Conservation (phyloP, 2,329 filamentous ascomycete genomes). For the Ophiostoma fasciatum region DNA sequence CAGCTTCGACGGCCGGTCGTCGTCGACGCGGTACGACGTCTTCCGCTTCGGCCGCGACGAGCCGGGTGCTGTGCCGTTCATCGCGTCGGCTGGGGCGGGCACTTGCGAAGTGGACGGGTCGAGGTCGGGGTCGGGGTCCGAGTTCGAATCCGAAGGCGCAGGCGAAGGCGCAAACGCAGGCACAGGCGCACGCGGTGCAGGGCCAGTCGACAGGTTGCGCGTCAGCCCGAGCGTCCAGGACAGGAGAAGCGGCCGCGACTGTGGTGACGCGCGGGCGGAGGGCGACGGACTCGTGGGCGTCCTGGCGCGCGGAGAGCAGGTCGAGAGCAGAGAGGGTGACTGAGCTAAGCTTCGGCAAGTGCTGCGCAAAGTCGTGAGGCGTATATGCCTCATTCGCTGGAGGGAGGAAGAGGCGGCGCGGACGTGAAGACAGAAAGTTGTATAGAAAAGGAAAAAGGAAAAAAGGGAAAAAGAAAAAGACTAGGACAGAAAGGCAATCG, state of each 20-base stretch:
- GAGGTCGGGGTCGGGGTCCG: no score
- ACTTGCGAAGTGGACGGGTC: neutral
- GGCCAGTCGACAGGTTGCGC: no score
- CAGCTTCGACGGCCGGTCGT: slow-evolving; percentile 14
- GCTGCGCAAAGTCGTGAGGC: slow-evolving; percentile 11
- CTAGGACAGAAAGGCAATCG: no score
- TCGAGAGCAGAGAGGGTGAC: neutral
- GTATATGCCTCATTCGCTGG: slow-evolving; percentile 9
- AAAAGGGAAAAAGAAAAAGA: no score
- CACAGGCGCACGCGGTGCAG: no score
- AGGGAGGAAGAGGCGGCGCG: neutral
- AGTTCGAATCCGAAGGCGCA: no score
- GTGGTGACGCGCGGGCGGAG: no score
- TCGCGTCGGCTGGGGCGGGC: slow-evolving; percentile 2
- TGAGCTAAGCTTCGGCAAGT: slow-evolving; percentile 8
- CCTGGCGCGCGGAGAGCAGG: no score
- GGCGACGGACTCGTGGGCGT: no score
- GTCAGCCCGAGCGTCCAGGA: no score
- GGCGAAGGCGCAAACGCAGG: no score
- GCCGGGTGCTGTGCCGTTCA: slow-evolving; percentile 11
- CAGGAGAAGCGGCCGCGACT: no score
- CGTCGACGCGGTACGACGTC: slow-evolving; percentile 10
- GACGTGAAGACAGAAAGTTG: neutral
- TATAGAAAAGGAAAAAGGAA: neutral
- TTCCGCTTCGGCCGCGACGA: slow-evolving; percentile 16